phyloP scores from a whole-genome alignment of 176 grass and related monocot species.

The Ensete glaucum region DNA sequence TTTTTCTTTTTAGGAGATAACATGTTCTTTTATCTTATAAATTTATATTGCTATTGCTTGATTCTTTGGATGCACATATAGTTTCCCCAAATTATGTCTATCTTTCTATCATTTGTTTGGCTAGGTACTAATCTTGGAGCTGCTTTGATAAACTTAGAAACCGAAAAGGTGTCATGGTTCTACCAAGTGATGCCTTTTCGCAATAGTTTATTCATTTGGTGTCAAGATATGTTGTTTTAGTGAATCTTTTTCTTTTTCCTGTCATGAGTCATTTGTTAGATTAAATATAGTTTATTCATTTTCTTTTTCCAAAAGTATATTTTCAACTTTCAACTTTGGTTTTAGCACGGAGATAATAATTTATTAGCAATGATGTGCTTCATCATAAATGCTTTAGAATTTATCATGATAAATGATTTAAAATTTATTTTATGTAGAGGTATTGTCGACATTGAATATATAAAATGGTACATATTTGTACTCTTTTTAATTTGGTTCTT shows the following conservation, averaged over 20 bases:
- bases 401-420: no score
- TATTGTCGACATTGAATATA: no score
- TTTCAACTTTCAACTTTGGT: no score
- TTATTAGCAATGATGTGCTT: no score
- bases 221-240: conserved; percentile 18
- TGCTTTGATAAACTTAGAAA: conserved; percentile 50
- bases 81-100: background rate
- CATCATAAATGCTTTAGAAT: no score
- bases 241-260: conserved; percentile 2
- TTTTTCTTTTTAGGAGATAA: background rate
- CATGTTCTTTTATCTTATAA: background rate
- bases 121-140: conserved; percentile 40
- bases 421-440: no score
- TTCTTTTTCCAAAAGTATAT: no score
- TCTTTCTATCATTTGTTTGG: conserved; percentile 16
- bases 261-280: no score
- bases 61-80: background rate
- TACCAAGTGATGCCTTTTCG: conserved; percentile 53
- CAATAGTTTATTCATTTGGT: conserved; percentile 48
- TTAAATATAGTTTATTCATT: no score
- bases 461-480: no score
- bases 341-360: no score
- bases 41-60: background rate
- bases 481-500: no score
- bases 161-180: conserved; percentile 31